Evolutionary conservation across 2,329 filamentous ascomycete species (phyloP).

Genomic region (Gnomoniopsis smithogilvyi): DNA sequence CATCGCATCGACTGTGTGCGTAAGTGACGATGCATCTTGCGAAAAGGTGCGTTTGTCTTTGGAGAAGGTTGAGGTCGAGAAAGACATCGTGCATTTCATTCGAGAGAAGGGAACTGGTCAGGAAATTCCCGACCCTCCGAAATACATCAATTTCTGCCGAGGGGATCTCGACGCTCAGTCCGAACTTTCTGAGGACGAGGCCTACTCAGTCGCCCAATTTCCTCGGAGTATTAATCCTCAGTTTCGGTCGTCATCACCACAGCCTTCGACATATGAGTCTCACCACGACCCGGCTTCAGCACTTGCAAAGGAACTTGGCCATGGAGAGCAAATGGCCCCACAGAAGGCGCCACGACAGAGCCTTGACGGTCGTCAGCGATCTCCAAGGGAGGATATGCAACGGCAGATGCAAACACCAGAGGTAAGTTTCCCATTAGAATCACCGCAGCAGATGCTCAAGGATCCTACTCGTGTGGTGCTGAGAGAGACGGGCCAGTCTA

Average conservation of each 20-base stretch:
- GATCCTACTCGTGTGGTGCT: slow-evolving; percentile 16
- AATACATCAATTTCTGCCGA: slow-evolving; percentile 98
- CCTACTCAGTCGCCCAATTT: slow-evolving; percentile 94
- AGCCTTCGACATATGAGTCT: slow-evolving; percentile 88
- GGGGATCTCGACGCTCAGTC: slow-evolving; percentile 83
- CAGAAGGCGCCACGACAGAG: slow-evolving; percentile 40
- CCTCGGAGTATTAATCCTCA: slow-evolving; percentile 92
- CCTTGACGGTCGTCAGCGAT: slow-evolving; percentile 3
- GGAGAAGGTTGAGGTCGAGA: slow-evolving; percentile 95
- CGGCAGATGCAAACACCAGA: slow-evolving; percentile 12
- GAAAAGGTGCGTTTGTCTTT: slow-evolving; percentile 93
- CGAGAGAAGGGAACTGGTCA: slow-evolving; percentile 86
- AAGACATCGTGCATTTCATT: slow-evolving; percentile 89
- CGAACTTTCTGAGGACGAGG: slow-evolving; percentile 79
- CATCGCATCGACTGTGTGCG: slow-evolving; percentile 93
- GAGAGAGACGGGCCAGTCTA: slow-evolving; percentile 22
- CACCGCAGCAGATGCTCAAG: slow-evolving; percentile 19
- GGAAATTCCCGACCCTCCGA: slow-evolving; percentile 94
- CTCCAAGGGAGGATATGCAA: slow-evolving; percentile 11
- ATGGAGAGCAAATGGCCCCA: slow-evolving; percentile 51
- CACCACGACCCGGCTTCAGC: slow-evolving; percentile 82
- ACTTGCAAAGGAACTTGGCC: slow-evolving; percentile 66
- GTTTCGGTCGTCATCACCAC: slow-evolving; percentile 92
- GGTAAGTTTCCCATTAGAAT: slow-evolving; percentile 13
- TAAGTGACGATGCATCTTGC: slow-evolving; percentile 94